Percentiles rank a stretch among this genome's conserved stretches.
These are phyloP conservation scores for Phytophthora constricta DNA, from an alignment of 352 stramenopile genomes.

Conservation along the genomic window DNA sequence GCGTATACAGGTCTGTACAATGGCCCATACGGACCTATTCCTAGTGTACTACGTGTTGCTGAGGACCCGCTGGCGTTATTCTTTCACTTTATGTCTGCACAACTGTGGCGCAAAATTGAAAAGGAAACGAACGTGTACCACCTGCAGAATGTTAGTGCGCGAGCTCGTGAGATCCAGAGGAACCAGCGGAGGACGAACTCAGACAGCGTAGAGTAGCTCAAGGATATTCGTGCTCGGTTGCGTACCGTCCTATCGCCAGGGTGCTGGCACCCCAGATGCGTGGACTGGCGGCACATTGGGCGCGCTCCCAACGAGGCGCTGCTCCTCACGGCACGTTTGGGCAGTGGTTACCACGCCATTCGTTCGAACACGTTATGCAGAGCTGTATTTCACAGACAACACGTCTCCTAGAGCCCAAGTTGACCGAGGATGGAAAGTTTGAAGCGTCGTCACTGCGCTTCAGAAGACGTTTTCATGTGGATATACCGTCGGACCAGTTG, in stretches of 20 bases:
- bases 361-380: background rate
- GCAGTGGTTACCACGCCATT: background rate
- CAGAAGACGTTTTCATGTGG: background rate
- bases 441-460: background rate
- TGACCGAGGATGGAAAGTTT: background rate
- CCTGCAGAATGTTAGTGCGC: background rate
- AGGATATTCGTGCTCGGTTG: background rate
- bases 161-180: background rate
- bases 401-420: background rate
- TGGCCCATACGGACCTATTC: background rate
- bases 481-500: background rate
- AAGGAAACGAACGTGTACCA: background rate
- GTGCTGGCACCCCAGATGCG: background rate
- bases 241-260: background rate
- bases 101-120: background rate
- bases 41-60: background rate
- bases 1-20: background rate
- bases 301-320: background rate
- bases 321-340: slow-evolving; percentile 6
- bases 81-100: background rate
- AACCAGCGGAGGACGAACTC: background rate
- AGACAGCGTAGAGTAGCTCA: background rate
- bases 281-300: background rate
- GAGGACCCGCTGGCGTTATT: background rate
- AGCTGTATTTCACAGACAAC: background rate